Conservation (phyloP, 352 stramenopile genomes). For the Halophytophthora batemanensis region DNA sequence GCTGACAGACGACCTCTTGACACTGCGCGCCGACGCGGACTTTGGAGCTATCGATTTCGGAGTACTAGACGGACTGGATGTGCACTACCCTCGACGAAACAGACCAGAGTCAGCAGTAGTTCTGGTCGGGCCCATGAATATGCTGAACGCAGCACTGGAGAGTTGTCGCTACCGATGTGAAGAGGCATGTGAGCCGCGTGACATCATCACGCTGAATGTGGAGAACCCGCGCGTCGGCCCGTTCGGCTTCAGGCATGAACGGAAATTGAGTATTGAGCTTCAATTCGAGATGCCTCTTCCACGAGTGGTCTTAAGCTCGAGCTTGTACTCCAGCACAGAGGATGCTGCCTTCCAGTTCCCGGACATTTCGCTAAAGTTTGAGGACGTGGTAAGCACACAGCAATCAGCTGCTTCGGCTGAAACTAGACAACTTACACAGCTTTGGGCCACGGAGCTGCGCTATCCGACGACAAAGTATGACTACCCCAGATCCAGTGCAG, state of each 20-base stretch:
- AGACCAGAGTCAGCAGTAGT: background rate
- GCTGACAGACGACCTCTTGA: background rate
- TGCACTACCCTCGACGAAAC: background rate
- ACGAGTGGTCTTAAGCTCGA: constrained; percentile 18
- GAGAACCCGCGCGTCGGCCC: constrained; percentile 7
- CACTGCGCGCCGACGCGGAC: constrained; percentile 8
- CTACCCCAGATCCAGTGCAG: constrained; percentile 3
- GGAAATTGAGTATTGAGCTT: constrained; percentile 23
- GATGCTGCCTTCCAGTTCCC: constrained; percentile 46
- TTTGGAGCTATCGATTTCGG: constrained; percentile 9
- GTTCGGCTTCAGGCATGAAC: constrained; percentile 11
- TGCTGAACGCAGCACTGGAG: constrained; percentile 21
- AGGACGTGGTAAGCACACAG: constrained; percentile 1
- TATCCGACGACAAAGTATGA: constrained; percentile 8
- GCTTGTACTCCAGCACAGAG: constrained; percentile 35
- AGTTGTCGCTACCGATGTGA: constrained; percentile 17
- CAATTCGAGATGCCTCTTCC: constrained; percentile 23
- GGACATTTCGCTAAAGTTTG: constrained; percentile 24
- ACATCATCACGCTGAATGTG: constrained; percentile 18
- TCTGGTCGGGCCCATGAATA: constrained; percentile 3
- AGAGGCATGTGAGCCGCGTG: constrained; percentile 9
- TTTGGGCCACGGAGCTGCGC: constrained; percentile 26
- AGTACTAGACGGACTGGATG: background rate
- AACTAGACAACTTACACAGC: constrained; percentile 3
- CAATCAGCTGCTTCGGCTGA: background rate